These are phyloP conservation scores for Mycena albidolilacea DNA, from an alignment of 768 basidiomycete genomes.

Conservation along the genomic window DNA sequence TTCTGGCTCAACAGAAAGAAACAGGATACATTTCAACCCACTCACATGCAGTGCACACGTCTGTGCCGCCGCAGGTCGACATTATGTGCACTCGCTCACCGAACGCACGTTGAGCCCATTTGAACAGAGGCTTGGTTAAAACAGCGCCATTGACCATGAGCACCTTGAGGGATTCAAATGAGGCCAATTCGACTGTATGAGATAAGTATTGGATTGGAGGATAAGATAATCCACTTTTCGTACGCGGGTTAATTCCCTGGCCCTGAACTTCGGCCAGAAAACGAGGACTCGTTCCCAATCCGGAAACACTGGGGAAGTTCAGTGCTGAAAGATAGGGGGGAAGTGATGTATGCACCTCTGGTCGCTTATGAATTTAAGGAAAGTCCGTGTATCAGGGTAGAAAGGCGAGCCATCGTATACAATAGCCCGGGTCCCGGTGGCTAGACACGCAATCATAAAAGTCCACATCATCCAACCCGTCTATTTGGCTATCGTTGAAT, in stretches of 20 bases:
- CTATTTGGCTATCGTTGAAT: conserved; percentile 47
- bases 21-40: conserved; percentile 23
- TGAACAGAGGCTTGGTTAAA: conserved; percentile 75
- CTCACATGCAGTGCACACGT: conserved; percentile 76
- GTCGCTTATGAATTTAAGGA: conserved; percentile 60
- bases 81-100: conserved; percentile 64
- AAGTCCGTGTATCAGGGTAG: conserved; percentile 57
- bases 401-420: conserved; percentile 70
- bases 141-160: conserved; percentile 74
- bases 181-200: conserved; percentile 60
- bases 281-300: conserved; percentile 56
- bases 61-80: conserved; percentile 79
- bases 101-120: conserved; percentile 75
- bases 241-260: conserved; percentile 56
- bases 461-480: conserved; percentile 92
- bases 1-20: background rate
- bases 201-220: background rate
- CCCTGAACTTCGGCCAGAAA: conserved; percentile 64
- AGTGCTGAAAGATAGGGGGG: conserved; percentile 43
- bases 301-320: conserved; percentile 50
- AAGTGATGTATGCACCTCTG: conserved; percentile 46
- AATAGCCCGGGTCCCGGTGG: conserved; percentile 57
- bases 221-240: conserved; percentile 1
- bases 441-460: conserved; percentile 65
- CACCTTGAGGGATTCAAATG: conserved; percentile 68